Evolutionary conservation across 1,284 basidiomycete genomes (phyloP).

Genomic region (Malassezia cuniculi): DNA sequence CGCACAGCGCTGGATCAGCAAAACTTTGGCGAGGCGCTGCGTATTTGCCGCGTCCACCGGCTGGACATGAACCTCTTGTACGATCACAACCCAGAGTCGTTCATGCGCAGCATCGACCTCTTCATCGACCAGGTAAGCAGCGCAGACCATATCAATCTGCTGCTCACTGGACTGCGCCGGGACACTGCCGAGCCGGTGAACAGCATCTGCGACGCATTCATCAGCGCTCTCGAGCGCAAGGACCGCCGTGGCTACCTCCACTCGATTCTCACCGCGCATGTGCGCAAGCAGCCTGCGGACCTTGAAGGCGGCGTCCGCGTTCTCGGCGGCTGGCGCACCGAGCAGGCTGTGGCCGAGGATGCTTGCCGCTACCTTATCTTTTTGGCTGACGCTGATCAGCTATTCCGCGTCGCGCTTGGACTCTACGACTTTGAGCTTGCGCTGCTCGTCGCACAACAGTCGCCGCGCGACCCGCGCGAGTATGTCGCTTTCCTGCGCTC

Average conservation of each 20-base stretch:
- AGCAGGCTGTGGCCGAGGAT: constrained; percentile 68
- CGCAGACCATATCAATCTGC: constrained; percentile 83
- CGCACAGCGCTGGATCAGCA: constrained; percentile 25
- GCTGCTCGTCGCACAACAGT: constrained; percentile 88
- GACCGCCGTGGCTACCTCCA: constrained; percentile 68
- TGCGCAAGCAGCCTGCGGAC: constrained; percentile 80
- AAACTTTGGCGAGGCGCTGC: constrained; percentile 69
- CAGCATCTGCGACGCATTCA: constrained; percentile 65
- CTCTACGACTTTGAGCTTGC: constrained; percentile 98
- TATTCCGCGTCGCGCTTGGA: constrained; percentile 87
- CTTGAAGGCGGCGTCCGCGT: constrained; percentile 70
- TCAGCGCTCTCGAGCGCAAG: constrained; percentile 57
- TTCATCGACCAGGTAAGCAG: constrained; percentile 78
- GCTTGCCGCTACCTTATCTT: constrained; percentile 98
- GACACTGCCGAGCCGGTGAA: constrained; percentile 52
- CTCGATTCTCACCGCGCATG: constrained; percentile 78
- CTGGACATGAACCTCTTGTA: constrained; percentile 80
- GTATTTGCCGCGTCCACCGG: constrained; percentile 80
- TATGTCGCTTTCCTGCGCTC: constrained; percentile 92
- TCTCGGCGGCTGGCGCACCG: constrained; percentile 61
- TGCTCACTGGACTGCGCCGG: constrained; percentile 60
- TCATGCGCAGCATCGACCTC: constrained; percentile 49
- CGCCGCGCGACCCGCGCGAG: constrained; percentile 92
- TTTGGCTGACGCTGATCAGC: constrained; percentile 76
- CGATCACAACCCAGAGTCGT: constrained; percentile 60